These are phyloP conservation scores for Lipomyces japonicus DNA, from an alignment of 805 yeast genomes.

Conservation along the genomic window DNA sequence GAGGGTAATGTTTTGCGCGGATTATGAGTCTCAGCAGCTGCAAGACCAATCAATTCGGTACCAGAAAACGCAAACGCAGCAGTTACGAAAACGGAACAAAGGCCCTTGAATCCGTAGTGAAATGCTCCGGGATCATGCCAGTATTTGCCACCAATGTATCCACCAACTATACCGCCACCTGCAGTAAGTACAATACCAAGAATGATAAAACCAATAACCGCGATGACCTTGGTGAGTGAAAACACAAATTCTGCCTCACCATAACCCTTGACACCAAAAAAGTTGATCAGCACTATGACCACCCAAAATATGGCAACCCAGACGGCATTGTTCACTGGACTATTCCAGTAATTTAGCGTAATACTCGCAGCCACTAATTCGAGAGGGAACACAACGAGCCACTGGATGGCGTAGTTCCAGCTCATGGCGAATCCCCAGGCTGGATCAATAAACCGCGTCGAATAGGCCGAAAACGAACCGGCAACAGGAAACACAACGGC, in stretches of 20 bases:
- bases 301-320: slow-evolving; percentile 57
- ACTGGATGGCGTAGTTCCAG: slow-evolving; percentile 65
- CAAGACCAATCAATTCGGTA: slow-evolving; percentile 67
- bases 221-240: slow-evolving; percentile 54
- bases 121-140: slow-evolving; percentile 58
- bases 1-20: slow-evolving; percentile 65
- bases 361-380: slow-evolving; percentile 64
- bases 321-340: slow-evolving; percentile 49
- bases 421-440: slow-evolving; percentile 70
- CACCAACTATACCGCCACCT: slow-evolving; percentile 60
- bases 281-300: slow-evolving; percentile 47
- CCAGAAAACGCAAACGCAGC: slow-evolving; percentile 79
- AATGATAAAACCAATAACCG: slow-evolving; percentile 58
- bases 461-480: slow-evolving; percentile 61
- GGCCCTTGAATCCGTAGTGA: slow-evolving; percentile 68
- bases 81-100: slow-evolving; percentile 66
- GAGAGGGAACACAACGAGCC: slow-evolving; percentile 61
- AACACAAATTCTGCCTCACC: slow-evolving; percentile 68
- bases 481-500: slow-evolving; percentile 62
- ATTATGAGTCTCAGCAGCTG: slow-evolving; percentile 71
- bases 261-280: slow-evolving; percentile 55
- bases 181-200: slow-evolving; percentile 52
- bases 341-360: slow-evolving; percentile 52
- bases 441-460: slow-evolving; percentile 61
- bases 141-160: slow-evolving; percentile 54